phyloP scores from a whole-genome alignment of 495 filamentous ascomycete genomes.

The Talaromyces adpressus region DNA sequence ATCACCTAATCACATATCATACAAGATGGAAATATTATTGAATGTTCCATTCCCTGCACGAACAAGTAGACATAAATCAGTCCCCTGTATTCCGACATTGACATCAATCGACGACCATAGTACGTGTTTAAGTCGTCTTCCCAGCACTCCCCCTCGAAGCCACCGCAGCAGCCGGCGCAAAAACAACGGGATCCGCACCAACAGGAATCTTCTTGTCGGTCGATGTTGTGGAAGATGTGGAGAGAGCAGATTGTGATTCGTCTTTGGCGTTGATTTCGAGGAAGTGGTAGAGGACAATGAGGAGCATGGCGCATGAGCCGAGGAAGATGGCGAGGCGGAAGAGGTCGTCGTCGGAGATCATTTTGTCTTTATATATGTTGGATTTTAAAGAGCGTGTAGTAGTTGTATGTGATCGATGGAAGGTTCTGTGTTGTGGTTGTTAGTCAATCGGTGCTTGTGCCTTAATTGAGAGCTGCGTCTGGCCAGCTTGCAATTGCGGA shows the following conservation, averaged over 20 bases:
- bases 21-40: background rate
- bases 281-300: constrained; percentile 95
- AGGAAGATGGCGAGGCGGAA: constrained; percentile 88
- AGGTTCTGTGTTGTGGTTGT: background rate
- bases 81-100: background rate
- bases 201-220: constrained; percentile 22
- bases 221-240: constrained; percentile 11
- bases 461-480: background rate
- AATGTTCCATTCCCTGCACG: background rate
- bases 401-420: background rate
- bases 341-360: constrained; percentile 83
- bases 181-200: constrained; percentile 14
- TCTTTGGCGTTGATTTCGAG: constrained; percentile 86
- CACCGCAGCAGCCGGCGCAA: constrained; percentile 13
- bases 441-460: background rate
- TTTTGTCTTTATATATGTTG: constrained; percentile 19
- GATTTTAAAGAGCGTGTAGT: background rate
- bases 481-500: constrained; percentile 8
- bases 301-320: constrained; percentile 82
- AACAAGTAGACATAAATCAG: background rate
- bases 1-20: background rate
- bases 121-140: background rate
- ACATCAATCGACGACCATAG: constrained; percentile 1
- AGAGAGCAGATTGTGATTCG: constrained; percentile 17
- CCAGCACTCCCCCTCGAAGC: constrained; percentile 9